phyloP scores from a whole-genome alignment of 1,284 basidiomycete species.

The Malassezia equina region DNA sequence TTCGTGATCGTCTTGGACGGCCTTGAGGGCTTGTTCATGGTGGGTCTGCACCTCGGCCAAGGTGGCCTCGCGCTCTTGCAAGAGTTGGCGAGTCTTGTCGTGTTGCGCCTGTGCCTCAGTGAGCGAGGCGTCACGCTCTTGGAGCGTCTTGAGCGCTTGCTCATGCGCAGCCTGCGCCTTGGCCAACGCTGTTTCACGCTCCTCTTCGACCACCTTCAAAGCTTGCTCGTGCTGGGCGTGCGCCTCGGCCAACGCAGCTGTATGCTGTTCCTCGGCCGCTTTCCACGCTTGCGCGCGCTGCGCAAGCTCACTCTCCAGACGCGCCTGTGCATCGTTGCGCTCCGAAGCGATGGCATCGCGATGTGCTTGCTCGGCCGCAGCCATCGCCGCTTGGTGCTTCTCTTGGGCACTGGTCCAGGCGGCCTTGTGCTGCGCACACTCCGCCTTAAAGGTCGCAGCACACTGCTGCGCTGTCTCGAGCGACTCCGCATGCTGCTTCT shows the following conservation, averaged over 20 bases:
- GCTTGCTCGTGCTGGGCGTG: background rate
- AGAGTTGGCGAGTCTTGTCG: background rate
- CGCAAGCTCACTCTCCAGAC: background rate
- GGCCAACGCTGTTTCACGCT: background rate
- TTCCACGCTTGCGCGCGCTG: background rate
- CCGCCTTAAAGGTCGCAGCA: background rate
- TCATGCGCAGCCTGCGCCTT: background rate
- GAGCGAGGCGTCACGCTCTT: background rate
- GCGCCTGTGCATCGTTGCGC: background rate
- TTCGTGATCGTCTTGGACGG: background rate
- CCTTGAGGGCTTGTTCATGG: background rate
- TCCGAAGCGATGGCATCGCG: background rate
- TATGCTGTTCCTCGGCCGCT: background rate
- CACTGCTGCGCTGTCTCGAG: no score
- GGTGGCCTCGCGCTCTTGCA: background rate
- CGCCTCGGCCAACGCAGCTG: background rate
- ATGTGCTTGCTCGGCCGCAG: background rate
- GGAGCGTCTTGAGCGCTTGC: background rate
- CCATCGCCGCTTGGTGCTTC: background rate
- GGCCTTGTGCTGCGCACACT: slow-evolving; percentile 1
- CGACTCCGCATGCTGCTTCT: no score
- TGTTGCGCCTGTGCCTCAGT: background rate
- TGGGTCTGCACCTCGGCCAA: background rate
- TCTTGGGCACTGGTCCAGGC: background rate
- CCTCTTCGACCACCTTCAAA: background rate